Percentiles rank a stretch among this genome's conserved stretches.
phyloP scores from a whole-genome alignment of 1,139 yeast genomes.

The Sugiyamaella japonica region DNA sequence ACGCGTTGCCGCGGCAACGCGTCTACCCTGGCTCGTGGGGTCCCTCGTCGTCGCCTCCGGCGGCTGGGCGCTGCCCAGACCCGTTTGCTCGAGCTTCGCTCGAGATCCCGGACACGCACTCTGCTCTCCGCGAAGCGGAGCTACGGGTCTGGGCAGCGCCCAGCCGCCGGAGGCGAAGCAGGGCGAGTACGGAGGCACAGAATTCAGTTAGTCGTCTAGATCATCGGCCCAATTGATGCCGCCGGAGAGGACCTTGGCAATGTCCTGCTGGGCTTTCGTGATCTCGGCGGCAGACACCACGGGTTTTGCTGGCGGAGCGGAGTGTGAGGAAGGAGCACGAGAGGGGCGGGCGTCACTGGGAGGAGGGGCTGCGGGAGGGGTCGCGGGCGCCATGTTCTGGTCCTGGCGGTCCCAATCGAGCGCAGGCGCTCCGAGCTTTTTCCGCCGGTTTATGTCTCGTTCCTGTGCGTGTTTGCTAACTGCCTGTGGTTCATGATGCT shows the following conservation, averaged over 20 bases:
- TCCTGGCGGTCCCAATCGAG: conserved; percentile 19
- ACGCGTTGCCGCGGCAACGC: background rate
- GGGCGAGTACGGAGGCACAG: background rate
- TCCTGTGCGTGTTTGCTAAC: conserved; percentile 12
- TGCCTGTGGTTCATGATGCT: background rate
- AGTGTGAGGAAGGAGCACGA: background rate
- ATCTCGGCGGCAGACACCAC: conserved; percentile 5
- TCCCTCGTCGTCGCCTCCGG: too few relatives aligned
- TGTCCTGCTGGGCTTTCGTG: conserved; percentile 11
- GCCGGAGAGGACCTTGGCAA: conserved; percentile 15
- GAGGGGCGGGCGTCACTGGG: background rate
- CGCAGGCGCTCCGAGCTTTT: conserved; percentile 16
- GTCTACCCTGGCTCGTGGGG: too few relatives aligned
- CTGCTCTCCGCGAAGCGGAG: background rate
- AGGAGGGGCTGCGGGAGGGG: background rate
- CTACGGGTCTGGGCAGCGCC: background rate
- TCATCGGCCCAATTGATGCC: conserved; percentile 28
- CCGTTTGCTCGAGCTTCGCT: too few relatives aligned
- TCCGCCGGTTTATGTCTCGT: conserved; percentile 17
- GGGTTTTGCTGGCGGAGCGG: background rate
- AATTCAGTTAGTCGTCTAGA: conserved; percentile 15
- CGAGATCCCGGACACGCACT: background rate
- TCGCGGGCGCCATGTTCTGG: background rate
- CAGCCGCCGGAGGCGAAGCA: background rate
- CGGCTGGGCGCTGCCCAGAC: too few relatives aligned